Conservation (phyloP, 73 alveolate genomes). For the Paramecium caudatum region DNA sequence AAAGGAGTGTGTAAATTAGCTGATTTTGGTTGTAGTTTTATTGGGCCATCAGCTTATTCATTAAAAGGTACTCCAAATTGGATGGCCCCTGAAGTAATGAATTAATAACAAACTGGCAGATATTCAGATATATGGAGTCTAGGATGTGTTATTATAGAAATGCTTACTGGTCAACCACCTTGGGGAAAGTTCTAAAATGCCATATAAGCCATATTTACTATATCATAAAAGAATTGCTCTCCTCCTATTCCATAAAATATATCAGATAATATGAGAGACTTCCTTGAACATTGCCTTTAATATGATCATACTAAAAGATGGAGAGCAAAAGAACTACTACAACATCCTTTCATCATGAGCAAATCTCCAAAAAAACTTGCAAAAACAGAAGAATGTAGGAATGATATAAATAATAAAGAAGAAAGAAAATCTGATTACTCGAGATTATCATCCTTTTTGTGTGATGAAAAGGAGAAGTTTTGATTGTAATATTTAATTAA, state of each 20-base stretch:
- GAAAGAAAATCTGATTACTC: no score
- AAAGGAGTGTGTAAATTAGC: conserved; percentile 79
- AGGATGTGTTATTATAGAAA: conserved; percentile 74
- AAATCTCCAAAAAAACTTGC: not conserved
- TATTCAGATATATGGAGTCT: conserved; percentile 77
- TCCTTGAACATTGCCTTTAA: conserved; percentile 59
- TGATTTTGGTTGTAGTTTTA: conserved; percentile 77
- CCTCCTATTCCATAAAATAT: conserved; percentile 65
- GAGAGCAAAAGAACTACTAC: conserved; percentile 44
- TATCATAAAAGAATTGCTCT: not conserved
- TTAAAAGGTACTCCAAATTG: conserved; percentile 88
- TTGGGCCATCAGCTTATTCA: conserved; percentile 34
- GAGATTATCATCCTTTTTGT: no score
- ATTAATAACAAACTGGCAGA: conserved; percentile 50
- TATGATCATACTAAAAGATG: conserved; percentile 67
- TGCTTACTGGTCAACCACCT: conserved; percentile 76
- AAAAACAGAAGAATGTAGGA: not conserved
- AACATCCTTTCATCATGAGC: conserved; percentile 29
- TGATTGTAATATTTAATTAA: conserved; percentile 27
- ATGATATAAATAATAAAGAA: not conserved
- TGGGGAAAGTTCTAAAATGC: conserved; percentile 61
- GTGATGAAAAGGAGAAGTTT: not conserved
- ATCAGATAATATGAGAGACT: conserved; percentile 53
- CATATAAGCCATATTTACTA: not conserved
- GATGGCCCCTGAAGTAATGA: conserved; percentile 90